These are phyloP conservation scores for Carallia pectinifolia DNA, from an alignment of 345 rosid species.

Conservation along the genomic window DNA sequence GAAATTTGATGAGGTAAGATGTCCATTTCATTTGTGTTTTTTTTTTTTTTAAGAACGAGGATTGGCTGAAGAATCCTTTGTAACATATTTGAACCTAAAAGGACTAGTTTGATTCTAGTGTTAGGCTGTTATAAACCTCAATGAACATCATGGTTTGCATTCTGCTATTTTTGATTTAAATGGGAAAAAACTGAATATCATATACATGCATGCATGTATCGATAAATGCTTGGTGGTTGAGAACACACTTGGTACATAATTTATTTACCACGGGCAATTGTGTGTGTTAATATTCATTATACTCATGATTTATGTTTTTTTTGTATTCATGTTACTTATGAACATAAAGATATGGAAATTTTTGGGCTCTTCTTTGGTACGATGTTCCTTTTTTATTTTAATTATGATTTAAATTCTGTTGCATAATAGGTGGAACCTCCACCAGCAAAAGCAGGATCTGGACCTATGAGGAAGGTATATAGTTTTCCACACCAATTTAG, in stretches of 20 bases:
- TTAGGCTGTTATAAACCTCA: neutral
- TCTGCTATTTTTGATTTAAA: neutral
- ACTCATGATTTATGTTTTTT: neutral
- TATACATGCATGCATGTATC: too few species aligned
- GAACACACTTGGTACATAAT: neutral
- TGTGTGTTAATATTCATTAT: neutral
- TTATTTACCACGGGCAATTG: neutral
- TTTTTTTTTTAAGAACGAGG: neutral
- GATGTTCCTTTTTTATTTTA: neutral
- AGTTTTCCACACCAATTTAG: neutral
- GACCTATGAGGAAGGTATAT: slow-evolving; percentile 72
- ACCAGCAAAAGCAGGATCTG: slow-evolving; percentile 62
- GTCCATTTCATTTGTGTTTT: neutral
- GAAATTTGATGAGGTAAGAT: slow-evolving; percentile 84
- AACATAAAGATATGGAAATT: neutral
- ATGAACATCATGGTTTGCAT: neutral
- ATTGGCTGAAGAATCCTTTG: neutral
- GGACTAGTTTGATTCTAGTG: neutral
- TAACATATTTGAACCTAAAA: neutral
- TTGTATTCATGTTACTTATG: too few species aligned
- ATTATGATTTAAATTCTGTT: slow-evolving; percentile 3
- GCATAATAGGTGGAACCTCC: slow-evolving; percentile 50
- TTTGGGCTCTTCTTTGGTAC: neutral
- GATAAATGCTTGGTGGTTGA: too few species aligned
- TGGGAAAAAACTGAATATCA: neutral